Evolutionary conservation across 805 yeast species (phyloP).

Genomic region (Maudiozyma bulderi): DNA sequence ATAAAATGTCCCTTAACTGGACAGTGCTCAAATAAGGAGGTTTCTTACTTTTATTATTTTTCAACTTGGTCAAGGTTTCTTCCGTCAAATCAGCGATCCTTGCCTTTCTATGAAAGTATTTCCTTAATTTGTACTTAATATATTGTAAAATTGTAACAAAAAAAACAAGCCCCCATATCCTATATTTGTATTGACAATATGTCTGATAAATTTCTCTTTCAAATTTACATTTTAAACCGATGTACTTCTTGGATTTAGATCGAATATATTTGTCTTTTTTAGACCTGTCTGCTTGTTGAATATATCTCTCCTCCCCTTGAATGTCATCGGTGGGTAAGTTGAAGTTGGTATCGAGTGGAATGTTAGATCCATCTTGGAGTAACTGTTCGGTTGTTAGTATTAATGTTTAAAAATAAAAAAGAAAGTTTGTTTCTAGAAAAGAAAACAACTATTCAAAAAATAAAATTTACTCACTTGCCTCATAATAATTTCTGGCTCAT

Average conservation of each 20-base stretch:
- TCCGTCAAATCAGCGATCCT: slow-evolving; percentile 38
- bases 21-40: slow-evolving; percentile 52
- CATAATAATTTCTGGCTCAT: slow-evolving; percentile 63
- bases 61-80: slow-evolving; percentile 43
- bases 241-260: slow-evolving; percentile 60
- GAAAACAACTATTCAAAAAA: no score
- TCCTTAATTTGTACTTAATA: slow-evolving; percentile 30
- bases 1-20: slow-evolving; percentile 59
- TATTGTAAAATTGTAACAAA: slow-evolving; percentile 15
- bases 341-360: slow-evolving; percentile 30
- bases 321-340: slow-evolving; percentile 31
- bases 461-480: slow-evolving; percentile 50
- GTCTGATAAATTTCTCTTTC: slow-evolving; percentile 41
- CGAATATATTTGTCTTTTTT: slow-evolving; percentile 49
- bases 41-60: slow-evolving; percentile 29
- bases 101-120: slow-evolving; percentile 31
- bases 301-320: slow-evolving; percentile 31
- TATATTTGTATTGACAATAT: slow-evolving; percentile 21
- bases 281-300: slow-evolving; percentile 24
- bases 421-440: neutral
- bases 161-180: slow-evolving; percentile 9
- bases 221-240: slow-evolving; percentile 47
- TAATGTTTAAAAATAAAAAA: slow-evolving; percentile 13
- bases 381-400: slow-evolving; percentile 12
- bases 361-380: slow-evolving; percentile 27